Conservation (phyloP, 73 alveolate genomes). For the Symbiodinium pilosum region DNA sequence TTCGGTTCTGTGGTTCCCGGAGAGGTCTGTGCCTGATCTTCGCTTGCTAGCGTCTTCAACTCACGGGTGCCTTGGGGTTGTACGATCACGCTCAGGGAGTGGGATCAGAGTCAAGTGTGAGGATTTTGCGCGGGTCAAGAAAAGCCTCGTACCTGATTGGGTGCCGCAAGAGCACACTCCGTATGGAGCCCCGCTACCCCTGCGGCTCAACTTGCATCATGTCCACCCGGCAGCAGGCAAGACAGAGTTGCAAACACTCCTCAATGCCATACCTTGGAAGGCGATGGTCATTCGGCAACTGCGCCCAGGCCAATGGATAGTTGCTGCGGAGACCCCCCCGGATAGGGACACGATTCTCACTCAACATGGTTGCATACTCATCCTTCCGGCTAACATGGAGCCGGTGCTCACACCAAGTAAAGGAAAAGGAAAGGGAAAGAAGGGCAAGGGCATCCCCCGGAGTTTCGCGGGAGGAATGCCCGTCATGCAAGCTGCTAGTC, state of each 20-base stretch:
- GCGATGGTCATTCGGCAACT: neutral
- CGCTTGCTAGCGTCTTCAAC: neutral
- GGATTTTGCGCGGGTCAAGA: neutral
- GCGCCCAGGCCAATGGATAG: neutral
- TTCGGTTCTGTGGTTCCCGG: no score
- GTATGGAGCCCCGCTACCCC: neutral
- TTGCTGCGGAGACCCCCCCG: neutral
- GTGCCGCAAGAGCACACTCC: neutral
- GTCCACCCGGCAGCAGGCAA: neutral
- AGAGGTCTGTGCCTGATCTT: neutral
- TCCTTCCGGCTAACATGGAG: neutral
- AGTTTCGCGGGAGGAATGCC: neutral
- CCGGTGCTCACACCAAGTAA: neutral
- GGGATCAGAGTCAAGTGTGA: neutral
- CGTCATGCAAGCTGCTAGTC: neutral
- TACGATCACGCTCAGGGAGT: neutral
- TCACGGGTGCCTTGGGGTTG: neutral
- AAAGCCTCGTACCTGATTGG: neutral
- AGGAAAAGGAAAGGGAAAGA: neutral
- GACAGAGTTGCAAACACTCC: neutral
- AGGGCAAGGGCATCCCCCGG: neutral
- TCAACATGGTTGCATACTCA: neutral
- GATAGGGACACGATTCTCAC: neutral
- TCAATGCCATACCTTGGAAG: neutral
- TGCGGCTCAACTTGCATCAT: neutral